These are phyloP conservation scores for Colletotrichum tamarilloi DNA, from an alignment of 2,329 filamentous ascomycete species.

Conservation along the genomic window DNA sequence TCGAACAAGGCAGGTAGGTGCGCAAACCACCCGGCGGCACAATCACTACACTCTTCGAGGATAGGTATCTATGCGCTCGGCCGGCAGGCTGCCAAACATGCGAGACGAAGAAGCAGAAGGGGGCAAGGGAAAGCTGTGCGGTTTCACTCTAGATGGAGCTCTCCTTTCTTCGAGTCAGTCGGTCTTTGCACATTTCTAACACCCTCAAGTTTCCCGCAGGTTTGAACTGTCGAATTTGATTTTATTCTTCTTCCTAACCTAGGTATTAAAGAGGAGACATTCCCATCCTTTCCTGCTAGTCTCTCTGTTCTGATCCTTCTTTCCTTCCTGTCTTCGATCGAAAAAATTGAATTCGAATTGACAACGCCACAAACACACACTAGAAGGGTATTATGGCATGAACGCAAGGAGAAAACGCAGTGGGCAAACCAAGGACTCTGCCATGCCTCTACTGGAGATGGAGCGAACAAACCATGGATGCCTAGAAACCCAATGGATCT, in stretches of 20 bases:
- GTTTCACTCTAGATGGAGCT: not conserved
- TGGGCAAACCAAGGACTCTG: not conserved
- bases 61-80: not conserved
- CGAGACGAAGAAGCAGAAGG: no score
- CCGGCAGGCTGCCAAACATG: not conserved
- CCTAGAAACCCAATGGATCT: not conserved
- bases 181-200: not conserved
- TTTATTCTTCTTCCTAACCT: not conserved
- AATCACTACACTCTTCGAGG: not conserved
- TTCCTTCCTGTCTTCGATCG: conserved; percentile 15
- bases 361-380: conserved; percentile 30
- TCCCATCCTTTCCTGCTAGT: not conserved
- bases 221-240: not conserved
- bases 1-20: not conserved
- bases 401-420: conserved; percentile 22
- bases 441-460: not conserved
- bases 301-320: not conserved
- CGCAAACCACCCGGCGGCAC: not conserved
- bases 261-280: not conserved
- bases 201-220: not conserved
- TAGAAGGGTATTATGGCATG: conserved; percentile 35
- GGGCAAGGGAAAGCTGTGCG: not conserved
- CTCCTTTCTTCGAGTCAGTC: not conserved
- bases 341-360: conserved; percentile 5
- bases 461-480: not conserved